Conservation (phyloP, 352 stramenopile genomes). For the Phytophthora citrophthora region DNA sequence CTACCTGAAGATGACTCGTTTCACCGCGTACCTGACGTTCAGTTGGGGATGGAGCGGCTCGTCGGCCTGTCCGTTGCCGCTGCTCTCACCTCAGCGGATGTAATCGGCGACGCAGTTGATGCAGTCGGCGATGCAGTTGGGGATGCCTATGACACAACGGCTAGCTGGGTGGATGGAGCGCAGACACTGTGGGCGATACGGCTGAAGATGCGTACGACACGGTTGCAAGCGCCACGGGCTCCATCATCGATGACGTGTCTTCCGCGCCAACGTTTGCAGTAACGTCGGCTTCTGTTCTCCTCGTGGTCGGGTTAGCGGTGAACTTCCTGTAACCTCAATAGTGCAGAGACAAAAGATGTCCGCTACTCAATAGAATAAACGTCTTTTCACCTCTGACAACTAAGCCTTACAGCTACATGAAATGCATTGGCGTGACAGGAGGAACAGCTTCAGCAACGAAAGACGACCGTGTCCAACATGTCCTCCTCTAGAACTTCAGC, state of each 20-base stretch:
- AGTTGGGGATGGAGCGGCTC: too few species aligned
- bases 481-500: not conserved
- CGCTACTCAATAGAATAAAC: slow-evolving; percentile 10
- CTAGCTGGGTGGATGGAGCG: slow-evolving; percentile 29
- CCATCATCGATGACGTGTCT: slow-evolving; percentile 28
- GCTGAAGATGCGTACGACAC: slow-evolving; percentile 20
- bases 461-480: not conserved
- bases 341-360: not conserved
- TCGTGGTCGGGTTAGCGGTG: slow-evolving; percentile 5
- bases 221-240: slow-evolving; percentile 27
- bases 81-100: slow-evolving; percentile 7
- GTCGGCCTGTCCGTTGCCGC: slow-evolving; percentile 1
- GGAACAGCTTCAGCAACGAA: not conserved
- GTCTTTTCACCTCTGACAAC: not conserved
- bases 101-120: slow-evolving; percentile 33
- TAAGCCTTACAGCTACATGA: too few species aligned
- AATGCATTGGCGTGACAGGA: not conserved
- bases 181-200: slow-evolving; percentile 8
- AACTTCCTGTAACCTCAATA: slow-evolving; percentile 13
- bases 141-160: slow-evolving; percentile 27
- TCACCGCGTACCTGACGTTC: slow-evolving; percentile 14
- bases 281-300: slow-evolving; percentile 5
- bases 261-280: slow-evolving; percentile 16
- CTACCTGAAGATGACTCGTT: slow-evolving; percentile 19
- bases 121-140: slow-evolving; percentile 12